A percentile compares a stretch with the other conserved stretches of the same genome.
Conservation (phyloP, 768 basidiomycete species). For the Mycena latifolia region DNA sequence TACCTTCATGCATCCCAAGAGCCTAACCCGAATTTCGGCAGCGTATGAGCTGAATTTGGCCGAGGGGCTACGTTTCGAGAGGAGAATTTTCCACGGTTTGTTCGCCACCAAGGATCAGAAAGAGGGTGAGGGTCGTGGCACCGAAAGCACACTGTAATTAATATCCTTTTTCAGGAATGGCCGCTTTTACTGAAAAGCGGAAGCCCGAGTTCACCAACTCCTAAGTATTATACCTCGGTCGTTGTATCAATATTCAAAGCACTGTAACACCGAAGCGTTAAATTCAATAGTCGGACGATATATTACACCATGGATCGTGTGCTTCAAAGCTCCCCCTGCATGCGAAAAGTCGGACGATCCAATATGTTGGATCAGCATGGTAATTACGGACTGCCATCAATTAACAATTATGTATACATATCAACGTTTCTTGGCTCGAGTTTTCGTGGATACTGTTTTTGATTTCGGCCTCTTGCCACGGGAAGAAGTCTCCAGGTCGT, state of each 20-base stretch:
- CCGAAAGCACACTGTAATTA: not conserved
- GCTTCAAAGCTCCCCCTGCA: no score
- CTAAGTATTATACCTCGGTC: conserved; percentile 36
- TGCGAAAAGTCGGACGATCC: no score
- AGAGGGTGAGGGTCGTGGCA: conserved; percentile 65
- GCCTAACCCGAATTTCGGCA: conserved; percentile 38
- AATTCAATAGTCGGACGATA: no score
- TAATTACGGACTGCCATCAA: no score
- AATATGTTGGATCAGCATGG: no score
- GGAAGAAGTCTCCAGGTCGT: conserved; percentile 65
- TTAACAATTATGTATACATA: no score
- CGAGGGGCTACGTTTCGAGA: conserved; percentile 90
- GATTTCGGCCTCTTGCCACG: conserved; percentile 49
- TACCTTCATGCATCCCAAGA: not conserved
- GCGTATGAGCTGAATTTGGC: conserved; percentile 86
- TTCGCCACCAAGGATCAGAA: conserved; percentile 97
- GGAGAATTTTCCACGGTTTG: conserved; percentile 89
- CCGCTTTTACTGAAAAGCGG: conserved; percentile 94
- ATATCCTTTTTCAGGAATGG: conserved; percentile 78
- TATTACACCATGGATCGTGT: no score
- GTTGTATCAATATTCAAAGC: not conserved
- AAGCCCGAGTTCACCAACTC: conserved; percentile 84
- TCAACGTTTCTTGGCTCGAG: conserved; percentile 60
- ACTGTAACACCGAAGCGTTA: no score
- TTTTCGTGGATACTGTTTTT: conserved; percentile 50